Conservation (phyloP, 768 basidiomycete species). For the Russula emetica region DNA sequence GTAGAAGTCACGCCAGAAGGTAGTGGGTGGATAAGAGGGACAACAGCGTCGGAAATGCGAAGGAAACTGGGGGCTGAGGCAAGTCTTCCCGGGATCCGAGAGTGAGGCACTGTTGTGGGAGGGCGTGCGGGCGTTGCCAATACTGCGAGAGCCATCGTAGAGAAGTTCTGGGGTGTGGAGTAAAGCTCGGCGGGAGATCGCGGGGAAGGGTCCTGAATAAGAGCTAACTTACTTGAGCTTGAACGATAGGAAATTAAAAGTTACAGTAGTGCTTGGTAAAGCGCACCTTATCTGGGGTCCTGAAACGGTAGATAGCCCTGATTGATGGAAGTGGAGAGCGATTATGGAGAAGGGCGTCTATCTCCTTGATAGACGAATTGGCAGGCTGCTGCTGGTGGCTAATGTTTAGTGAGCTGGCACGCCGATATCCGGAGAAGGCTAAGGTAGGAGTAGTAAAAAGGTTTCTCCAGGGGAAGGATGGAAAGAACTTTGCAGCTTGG, state of each 20-base stretch:
- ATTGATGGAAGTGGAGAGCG: slow-evolving; percentile 1
- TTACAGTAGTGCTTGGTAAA: slow-evolving; percentile 5
- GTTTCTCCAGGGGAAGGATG: background rate
- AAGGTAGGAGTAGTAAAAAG: background rate
- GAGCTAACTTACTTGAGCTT: slow-evolving; percentile 4
- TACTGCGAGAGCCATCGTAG: slow-evolving; percentile 21
- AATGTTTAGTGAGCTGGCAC: slow-evolving; percentile 21
- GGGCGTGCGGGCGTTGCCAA: slow-evolving; percentile 17
- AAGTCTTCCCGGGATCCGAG: slow-evolving; percentile 54
- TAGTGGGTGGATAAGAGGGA: background rate
- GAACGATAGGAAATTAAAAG: slow-evolving; percentile 13
- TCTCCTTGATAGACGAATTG: background rate
- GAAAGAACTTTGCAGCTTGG: background rate
- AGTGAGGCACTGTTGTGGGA: slow-evolving; percentile 51
- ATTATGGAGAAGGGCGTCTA: slow-evolving; percentile 3
- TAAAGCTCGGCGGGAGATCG: background rate
- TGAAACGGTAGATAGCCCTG: slow-evolving; percentile 3
- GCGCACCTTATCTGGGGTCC: slow-evolving; percentile 12
- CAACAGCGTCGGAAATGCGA: slow-evolving; percentile 18
- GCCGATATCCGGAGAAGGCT: background rate
- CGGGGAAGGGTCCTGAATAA: slow-evolving; percentile 8
- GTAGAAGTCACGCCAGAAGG: slow-evolving; percentile 16
- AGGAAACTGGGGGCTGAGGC: slow-evolving; percentile 32
- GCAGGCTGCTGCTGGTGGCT: slow-evolving; percentile 8
- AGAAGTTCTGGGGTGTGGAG: background rate